Base-by-base conservation (phyloP, 805 yeast species). In the Kazachstania bromeliacearum region DNA sequence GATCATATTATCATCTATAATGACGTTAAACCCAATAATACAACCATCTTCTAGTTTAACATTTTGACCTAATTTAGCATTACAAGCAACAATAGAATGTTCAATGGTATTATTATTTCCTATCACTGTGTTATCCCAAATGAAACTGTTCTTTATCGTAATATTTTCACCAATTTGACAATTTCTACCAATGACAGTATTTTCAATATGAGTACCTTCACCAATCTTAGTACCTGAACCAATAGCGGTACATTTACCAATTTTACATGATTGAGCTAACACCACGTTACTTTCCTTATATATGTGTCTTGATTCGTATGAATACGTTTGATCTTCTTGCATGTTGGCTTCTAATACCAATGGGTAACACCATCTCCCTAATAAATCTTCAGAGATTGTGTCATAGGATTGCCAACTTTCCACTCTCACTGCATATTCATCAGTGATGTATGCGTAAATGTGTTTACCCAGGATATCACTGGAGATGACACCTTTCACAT, bases 351-450 rank as follows among this genome's bases (percentile, higher is more conserved):
- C 97, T 3, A 95, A 89, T 13, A 79, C 85, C 37, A 89, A 65
- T 18, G 98, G 98, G 52, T 85, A 89, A 41, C 89, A 73, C 85
- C 95, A 92, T 55, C 97, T 76, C 16, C 87, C 85, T 36, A 92
- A 64, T 28, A 88, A 75, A 57, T 92, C 97, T 59, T 84, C 92
- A 12, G 94, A 75, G 12, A 92, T 77, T 8, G 95, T 88, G 55
- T 82, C 89, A 59, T 88, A 92, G 0, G 97, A 85, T 53, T 84
- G 84, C 79, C 92, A 80, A 55, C 89, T 81, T 53, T 88, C 94
- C n/a, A 85, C 97, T 54, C 98, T 74, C 2, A 95, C 92, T 20
- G 95, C 95, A 53, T 87, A 88, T 40, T 81, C 79, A 36, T 76
- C 79, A 14, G 92, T 73, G 31, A 88, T 75, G 53, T 85, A 87